Evolutionary conservation across 768 basidiomycete genomes (phyloP).

Genomic region (Dacryopinax primogenitus): DNA sequence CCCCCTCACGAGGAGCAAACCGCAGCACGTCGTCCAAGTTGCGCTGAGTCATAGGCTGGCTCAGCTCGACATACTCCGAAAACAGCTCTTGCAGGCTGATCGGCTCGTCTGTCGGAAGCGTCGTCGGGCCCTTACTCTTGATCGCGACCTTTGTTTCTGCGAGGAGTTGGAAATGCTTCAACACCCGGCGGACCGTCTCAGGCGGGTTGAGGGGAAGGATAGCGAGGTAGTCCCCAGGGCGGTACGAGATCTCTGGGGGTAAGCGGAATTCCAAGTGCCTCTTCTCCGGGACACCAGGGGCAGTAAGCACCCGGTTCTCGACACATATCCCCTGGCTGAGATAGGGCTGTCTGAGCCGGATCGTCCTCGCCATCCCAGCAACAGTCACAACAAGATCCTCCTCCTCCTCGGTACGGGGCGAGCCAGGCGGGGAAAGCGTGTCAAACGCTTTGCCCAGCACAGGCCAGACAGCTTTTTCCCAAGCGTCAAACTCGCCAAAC

Average conservation of each 20-base stretch:
- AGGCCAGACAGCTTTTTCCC: constrained; percentile 32
- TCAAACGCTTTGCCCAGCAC: constrained; percentile 25
- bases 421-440: constrained; percentile 14
- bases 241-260: constrained; percentile 30
- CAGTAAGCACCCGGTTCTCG: constrained; percentile 32
- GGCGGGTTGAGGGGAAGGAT: constrained; percentile 24
- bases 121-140: constrained; percentile 30
- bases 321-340: constrained; percentile 31
- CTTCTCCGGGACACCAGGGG: constrained; percentile 31
- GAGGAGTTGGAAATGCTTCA: constrained; percentile 15
- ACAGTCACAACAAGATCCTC: neutral
- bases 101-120: constrained; percentile 31
- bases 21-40: constrained; percentile 30
- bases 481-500: constrained; percentile 36
- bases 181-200: constrained; percentile 14
- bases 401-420: neutral
- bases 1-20: constrained; percentile 19
- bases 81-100: constrained; percentile 31
- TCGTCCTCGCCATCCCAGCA: constrained; percentile 21
- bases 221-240: constrained; percentile 38
- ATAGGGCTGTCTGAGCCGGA: constrained; percentile 30
- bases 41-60: constrained; percentile 35
- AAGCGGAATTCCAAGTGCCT: constrained; percentile 36
- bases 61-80: constrained; percentile 37
- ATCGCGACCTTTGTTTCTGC: constrained; percentile 22